A percentile compares a stretch with the other conserved stretches of the same genome.
phyloP scores from a whole-genome alignment of 208 protist species.

The Trypanosoma conorhini region DNA sequence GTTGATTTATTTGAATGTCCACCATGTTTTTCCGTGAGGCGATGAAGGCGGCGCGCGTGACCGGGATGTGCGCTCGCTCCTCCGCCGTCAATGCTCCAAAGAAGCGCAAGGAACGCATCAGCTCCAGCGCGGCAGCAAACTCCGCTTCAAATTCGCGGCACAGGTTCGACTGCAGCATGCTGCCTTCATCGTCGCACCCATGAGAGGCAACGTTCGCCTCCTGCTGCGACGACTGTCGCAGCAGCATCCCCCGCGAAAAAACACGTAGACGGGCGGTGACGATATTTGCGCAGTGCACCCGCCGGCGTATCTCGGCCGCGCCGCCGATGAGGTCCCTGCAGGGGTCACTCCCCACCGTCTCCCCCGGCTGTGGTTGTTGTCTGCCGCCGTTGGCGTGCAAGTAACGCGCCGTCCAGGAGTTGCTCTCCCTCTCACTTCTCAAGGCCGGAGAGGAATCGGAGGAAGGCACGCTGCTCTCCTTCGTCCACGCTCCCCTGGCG shows the following conservation, averaged over 20 bases:
- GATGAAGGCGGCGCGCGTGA: slow-evolving; percentile 11
- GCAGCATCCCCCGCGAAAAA: not conserved
- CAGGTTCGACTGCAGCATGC: not conserved
- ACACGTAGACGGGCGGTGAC: slow-evolving; percentile 9
- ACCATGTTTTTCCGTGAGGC: slow-evolving; percentile 3
- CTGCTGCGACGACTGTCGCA: not conserved
- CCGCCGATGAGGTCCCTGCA: not conserved
- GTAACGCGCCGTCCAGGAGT: not conserved
- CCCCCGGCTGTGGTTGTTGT: not conserved
- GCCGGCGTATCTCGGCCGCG: slow-evolving; percentile 6
- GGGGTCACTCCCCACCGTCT: slow-evolving; percentile 3
- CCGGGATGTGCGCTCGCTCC: not conserved
- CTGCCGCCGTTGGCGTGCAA: not conserved
- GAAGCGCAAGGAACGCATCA: slow-evolving; percentile 2
- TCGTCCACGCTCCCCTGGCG: not conserved
- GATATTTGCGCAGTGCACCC: slow-evolving; percentile 10
- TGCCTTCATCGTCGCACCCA: not conserved
- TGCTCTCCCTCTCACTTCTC: not conserved
- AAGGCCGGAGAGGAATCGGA: not conserved
- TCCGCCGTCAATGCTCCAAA: slow-evolving; percentile 11
- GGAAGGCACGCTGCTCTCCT: not conserved
- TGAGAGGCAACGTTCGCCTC: not conserved
- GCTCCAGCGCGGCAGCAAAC: slow-evolving; percentile 5
- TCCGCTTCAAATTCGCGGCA: slow-evolving; percentile 13
- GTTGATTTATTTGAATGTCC: slow-evolving; percentile 7